Conservation (phyloP, 345 rosid species). For the Eucalyptus leucophloia region DNA sequence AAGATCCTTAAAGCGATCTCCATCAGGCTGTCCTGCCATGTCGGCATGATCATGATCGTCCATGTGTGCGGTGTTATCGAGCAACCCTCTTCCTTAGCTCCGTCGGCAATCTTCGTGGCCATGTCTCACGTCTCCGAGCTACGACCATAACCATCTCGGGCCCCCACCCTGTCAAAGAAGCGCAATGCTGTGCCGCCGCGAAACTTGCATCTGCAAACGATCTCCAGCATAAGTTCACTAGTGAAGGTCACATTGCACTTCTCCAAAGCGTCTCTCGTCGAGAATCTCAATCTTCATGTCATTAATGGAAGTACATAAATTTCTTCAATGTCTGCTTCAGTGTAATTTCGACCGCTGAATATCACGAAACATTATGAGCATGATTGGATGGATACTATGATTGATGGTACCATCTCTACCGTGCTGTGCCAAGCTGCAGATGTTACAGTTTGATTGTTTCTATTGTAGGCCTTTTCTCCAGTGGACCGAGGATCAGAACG, state of each 20-base stretch:
- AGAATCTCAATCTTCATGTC: constrained; percentile 15
- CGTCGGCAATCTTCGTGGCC: constrained; percentile 62
- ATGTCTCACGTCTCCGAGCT: constrained; percentile 58
- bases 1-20: constrained; percentile 49
- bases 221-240: constrained; percentile 45
- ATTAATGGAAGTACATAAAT: constrained; percentile 25
- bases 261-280: constrained; percentile 34
- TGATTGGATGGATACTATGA: neutral
- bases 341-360: neutral
- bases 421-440: neutral
- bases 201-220: constrained; percentile 21
- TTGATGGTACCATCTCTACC: neutral
- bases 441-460: neutral
- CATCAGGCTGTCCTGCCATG: constrained; percentile 70
- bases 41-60: constrained; percentile 73
- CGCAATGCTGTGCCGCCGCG: constrained; percentile 31
- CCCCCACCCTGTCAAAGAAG: constrained; percentile 63
- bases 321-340: constrained; percentile 27
- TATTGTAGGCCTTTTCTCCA: neutral
- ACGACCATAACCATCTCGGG: constrained; percentile 34
- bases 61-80: constrained; percentile 52
- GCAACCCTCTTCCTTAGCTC: constrained; percentile 51
- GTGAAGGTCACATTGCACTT: constrained; percentile 32
- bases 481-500: rapidly evolving
- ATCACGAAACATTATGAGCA: neutral